Evolutionary conservation across 805 yeast genomes (phyloP), one percentile per base, ranked within the genome.

Genomic region (Pichia cabralensis): DNA sequence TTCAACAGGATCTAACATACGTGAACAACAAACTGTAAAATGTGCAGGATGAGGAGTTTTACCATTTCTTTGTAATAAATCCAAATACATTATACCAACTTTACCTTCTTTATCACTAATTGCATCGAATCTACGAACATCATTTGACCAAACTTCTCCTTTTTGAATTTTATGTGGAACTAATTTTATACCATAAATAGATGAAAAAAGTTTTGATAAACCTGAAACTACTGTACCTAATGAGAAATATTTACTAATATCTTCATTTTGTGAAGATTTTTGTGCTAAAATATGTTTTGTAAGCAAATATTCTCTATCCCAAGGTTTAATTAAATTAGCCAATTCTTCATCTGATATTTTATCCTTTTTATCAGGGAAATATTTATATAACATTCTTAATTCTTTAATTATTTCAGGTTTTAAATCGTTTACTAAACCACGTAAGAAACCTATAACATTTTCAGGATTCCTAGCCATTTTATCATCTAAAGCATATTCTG

Each of bases 21-120:
- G 69, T n/a, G 95, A 83, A 49, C 97, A 92, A 42, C 92, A 85
- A 7, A 92, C 83, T 0, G 97, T 92, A 59, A 84, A 92, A 58
- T 92, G 98, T 0, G 97, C 94, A 1, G 98, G 96, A 39, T 80
- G 76, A 1, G 84, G 76, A 1, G 81, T 73, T 55, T 82, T 82
- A 11, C 80, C 79, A 8, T 65, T 67, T 35, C 95, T 67, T 43
- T 80, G 79, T 64, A 89, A 83, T 34, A 92, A 64, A 54, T 92
- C 98, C 46, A 94, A 71, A 53, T 92, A 92, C 18, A 92, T 74
- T 31, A 80, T 72, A 2, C 97, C 98, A 27, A 82, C 67, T 19
- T 76, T 52, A 0, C 76, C 80, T 22, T 74, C 69, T 0, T 60
- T 55, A 24, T 76, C 78, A 40, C 83, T 77, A 25, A 74, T 69